Base-by-base conservation (phyloP, 2,329 filamentous ascomycete genomes). In the Colletotrichum sp. region DNA sequence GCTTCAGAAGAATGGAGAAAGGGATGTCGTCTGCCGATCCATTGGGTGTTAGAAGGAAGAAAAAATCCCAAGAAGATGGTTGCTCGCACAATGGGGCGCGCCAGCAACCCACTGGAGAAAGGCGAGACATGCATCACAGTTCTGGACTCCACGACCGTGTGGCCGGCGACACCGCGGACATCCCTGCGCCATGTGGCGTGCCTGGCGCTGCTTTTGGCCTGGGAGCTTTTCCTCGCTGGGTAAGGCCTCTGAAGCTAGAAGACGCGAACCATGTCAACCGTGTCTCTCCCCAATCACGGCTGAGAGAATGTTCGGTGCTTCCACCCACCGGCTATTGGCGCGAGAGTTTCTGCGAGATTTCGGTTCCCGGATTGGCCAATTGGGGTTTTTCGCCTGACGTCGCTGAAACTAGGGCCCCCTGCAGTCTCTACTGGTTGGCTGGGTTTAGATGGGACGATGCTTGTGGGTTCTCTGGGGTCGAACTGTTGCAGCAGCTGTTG, bases 341-440 rank as follows among this genome's bases (percentile, higher is more conserved):
- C 73, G 70, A 75, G 28, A 34, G 58, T 64, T 75, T 75, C 56
- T 68, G 73, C 73, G 73, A 75, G 69, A 67, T 75, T 73, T 72
- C 27, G 36, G 15, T 36, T 43, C 28, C 7, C 55, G 32, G 32
- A 25, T 56, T 58, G 69, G 70, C 69, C 69, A 72, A 75, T 73
- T 48, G 62, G 55, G 28, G 7, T 5, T 10, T 48, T 43, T 43
- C 8, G 18, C 36, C 52, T 75, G 61, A 66, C 72, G 68, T 71
- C 62, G 72, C 68, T 62, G 55, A 71, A 62, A 61, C 72, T 28
- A 56, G 61, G 61, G 12, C 16, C 52, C 72, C 68, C 55, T 39
- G 60, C 34, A 7, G 13, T 0, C 0, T 43, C 9, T 18, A 18
- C 16, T 43, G 16, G 58, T 13, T 18, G 27, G n/a, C 55, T 27